Evolutionary conservation across 805 yeast species (phyloP), one percentile per base, ranked within the genome.

Genomic region (Cyberlindnera maclurae): DNA sequence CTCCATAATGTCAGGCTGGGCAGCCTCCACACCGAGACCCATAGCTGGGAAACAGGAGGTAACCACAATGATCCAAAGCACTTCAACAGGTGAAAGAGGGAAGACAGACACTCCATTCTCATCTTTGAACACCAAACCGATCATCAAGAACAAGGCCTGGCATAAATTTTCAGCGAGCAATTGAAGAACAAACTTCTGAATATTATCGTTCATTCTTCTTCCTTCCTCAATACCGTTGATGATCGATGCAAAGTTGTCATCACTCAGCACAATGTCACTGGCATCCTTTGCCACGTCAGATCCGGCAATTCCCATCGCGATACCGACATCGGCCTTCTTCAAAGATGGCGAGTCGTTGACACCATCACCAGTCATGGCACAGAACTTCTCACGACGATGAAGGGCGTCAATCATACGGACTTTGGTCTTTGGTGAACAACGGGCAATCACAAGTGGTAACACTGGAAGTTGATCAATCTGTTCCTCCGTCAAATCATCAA

Each of bases 201-300:
- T 82, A 50, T 82, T 82, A 39, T 77, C 77, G 36, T 82, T 71
- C 88, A 82, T 82, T 49, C 89, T 67, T 51, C 90, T 68, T 27
- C 90, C 90, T 62, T 82, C 90, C 57, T 81, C 87, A 41, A 82
- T 73, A 12, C 87, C 90, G 57, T 79, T 77, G 39, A 81, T 68
- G 54, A 82, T 82, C 13, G 89, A 80, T 4, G 89, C 84, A 60
- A 82, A 82, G 58, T 82, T 82, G 63, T 83, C 79, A 57, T 82
- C 90, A 16, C 82, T 71, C 36, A 82, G 67, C 13, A 82, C 84
- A 58, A 82, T 80, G 58, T 82, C 90, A 33, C 83, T 70, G 5
- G 88, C 87, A 57, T 82, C 86, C 57, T 82, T 82, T n/a, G 90
- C 90, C 30, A 82, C 90, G 63, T 82, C 90, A 11, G 85, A 77